These are phyloP conservation scores for Ustilago loliicola DNA, from an alignment of 1,284 basidiomycete species.

Conservation along the genomic window DNA sequence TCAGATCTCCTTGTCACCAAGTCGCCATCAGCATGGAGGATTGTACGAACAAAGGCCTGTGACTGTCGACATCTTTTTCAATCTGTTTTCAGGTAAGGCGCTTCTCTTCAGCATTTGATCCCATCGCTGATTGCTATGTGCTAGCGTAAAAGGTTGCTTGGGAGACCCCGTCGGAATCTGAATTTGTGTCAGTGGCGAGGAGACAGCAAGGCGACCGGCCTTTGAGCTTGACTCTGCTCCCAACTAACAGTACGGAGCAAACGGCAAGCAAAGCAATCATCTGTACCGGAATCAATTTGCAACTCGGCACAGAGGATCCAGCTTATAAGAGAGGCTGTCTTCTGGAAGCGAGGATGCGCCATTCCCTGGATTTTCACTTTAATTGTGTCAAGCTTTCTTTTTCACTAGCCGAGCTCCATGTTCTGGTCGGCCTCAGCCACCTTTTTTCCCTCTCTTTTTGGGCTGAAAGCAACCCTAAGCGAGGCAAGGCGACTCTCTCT, in stretches of 20 bases:
- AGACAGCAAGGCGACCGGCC: constrained; percentile 11
- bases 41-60: neutral
- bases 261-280: constrained; percentile 1
- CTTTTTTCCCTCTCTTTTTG: neutral
- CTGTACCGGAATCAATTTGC: constrained; percentile 3
- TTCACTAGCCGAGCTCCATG: constrained; percentile 1
- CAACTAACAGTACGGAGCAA: constrained; percentile 3
- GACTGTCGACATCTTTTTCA: no score
- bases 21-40: neutral
- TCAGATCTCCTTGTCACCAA: neutral
- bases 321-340: neutral
- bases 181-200: neutral
- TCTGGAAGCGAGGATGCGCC: constrained; percentile 8
- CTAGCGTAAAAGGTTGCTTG: neutral
- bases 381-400: constrained; percentile 9
- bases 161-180: neutral
- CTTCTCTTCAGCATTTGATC: no score
- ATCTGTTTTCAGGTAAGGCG: no score
- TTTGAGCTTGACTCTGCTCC: constrained; percentile 7
- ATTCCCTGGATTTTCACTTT: neutral
- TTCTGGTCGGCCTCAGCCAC: constrained; percentile 6
- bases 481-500: constrained; percentile 13
- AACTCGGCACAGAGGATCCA: constrained; percentile 6
- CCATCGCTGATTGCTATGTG: neutral
- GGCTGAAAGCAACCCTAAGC: constrained; percentile 3